Percentiles rank a stretch among this genome's conserved stretches.
Conservation (phyloP, 352 stramenopile species). For the Peronospora destructor region DNA sequence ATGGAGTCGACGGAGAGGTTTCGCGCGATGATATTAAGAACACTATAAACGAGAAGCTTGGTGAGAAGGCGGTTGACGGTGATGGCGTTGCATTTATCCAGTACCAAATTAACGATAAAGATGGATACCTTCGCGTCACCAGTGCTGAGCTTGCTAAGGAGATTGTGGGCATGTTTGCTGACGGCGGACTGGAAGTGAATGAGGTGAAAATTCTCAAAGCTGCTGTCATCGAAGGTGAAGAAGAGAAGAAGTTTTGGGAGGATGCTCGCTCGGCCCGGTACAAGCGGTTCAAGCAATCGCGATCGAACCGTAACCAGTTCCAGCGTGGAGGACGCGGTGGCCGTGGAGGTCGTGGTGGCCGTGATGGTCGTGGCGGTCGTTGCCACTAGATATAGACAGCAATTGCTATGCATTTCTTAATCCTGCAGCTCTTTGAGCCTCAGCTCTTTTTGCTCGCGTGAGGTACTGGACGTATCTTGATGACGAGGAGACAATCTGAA, state of each 20-base stretch:
- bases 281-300: slow-evolving; percentile 75
- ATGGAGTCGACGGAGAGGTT: slow-evolving; percentile 67
- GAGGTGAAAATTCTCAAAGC: slow-evolving; percentile 54
- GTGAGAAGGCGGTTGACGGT: slow-evolving; percentile 52
- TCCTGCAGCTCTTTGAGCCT: neutral
- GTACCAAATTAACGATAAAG: slow-evolving; percentile 75
- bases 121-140: slow-evolving; percentile 58
- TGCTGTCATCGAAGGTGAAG: slow-evolving; percentile 56
- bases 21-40: slow-evolving; percentile 86
- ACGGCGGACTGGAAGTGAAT: slow-evolving; percentile 62
- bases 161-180: slow-evolving; percentile 52
- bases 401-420: slow-evolving; percentile 4
- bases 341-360: slow-evolving; percentile 30
- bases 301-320: slow-evolving; percentile 62
- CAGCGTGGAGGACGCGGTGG: slow-evolving; percentile 32
- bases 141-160: slow-evolving; percentile 53
- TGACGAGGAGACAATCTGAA: slow-evolving; percentile 10
- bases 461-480: neutral
- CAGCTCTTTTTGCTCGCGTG: neutral
- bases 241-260: slow-evolving; percentile 84
- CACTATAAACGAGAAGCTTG: slow-evolving; percentile 76
- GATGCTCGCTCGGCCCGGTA: slow-evolving; percentile 59
- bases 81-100: slow-evolving; percentile 78
- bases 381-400: slow-evolving; percentile 31
- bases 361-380: slow-evolving; percentile 35